Evolutionary conservation across 345 rosid species (phyloP), one percentile per base, ranked within the genome.

Genomic region (Ceriops zippeliana): DNA sequence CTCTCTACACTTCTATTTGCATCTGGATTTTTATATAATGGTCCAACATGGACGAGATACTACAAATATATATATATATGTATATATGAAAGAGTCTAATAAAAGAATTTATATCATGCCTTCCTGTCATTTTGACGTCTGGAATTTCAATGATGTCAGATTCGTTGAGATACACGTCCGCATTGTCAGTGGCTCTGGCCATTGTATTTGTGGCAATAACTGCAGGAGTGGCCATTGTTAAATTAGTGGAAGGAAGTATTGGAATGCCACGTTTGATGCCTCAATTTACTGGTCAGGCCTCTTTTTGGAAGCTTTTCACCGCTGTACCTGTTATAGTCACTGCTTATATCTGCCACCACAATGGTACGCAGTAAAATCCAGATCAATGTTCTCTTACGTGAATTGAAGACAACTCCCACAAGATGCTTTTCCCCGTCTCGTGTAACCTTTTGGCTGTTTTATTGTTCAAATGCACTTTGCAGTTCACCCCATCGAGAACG

Each of bases 401-500:
- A 38, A 10, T 38, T 11, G 47, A 38, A 9, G 16, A 11, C 47
- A 38, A 4, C 47, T 38, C 47, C 47, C 47, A 11, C 30, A 46
- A 17, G 65, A 49, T 56, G 27, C 64, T 42, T 58, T 31, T 62
- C 52, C 13, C 53, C 38, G 4, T 42, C 16, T 61, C 22, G 42
- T 34, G 53, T 61, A 73, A 69, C 66, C 10, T 16, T 35, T 56
- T 63, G 27, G 30, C 28, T 66, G 19, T 46, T 42, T 42, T 28
- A 52, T 52, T 31, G 32, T 68, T 58, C 35, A 54, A 21, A 60
- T 58, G 5, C 52, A 13, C 61, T 60, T 72, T 83, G 79, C 86
- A 88, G 93, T 88, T 66, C 90, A 83, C 62, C 90, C 90, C 5
- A 84, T 86, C 34, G 86, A 82, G 78, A 86, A 86, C 72, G 93